Evolutionary conservation across 257 asterid species (phyloP).

Genomic region (Solanum sparsipilum): DNA sequence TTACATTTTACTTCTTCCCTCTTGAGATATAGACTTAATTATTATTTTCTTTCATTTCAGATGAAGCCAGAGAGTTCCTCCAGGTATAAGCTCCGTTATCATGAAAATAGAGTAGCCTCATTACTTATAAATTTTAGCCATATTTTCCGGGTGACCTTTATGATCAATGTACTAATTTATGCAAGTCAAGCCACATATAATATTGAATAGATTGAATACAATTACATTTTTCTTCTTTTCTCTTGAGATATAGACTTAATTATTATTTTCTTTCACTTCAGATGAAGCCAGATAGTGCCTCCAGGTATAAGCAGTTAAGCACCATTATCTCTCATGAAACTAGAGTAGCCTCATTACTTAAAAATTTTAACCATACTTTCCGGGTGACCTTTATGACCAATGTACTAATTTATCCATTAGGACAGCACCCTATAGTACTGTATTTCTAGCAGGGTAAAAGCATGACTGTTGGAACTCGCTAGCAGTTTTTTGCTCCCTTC

Average conservation of each 20-base stretch:
- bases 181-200: background rate
- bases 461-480: background rate
- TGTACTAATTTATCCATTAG: background rate
- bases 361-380: background rate
- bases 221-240: background rate
- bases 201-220: background rate
- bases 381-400: background rate
- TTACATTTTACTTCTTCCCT: background rate
- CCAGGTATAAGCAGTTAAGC: background rate
- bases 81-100: background rate
- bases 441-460: background rate
- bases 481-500: background rate
- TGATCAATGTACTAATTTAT: background rate
- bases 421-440: background rate
- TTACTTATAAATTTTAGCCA: background rate
- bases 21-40: background rate
- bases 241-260: background rate
- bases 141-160: background rate
- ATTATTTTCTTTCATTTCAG: background rate
- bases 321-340: background rate
- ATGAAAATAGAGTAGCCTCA: background rate
- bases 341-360: background rate
- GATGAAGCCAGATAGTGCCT: background rate
- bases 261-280: background rate
- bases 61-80: background rate